phyloP scores from a whole-genome alignment of 1,284 basidiomycete species.

The Leccinum solheimii region DNA sequence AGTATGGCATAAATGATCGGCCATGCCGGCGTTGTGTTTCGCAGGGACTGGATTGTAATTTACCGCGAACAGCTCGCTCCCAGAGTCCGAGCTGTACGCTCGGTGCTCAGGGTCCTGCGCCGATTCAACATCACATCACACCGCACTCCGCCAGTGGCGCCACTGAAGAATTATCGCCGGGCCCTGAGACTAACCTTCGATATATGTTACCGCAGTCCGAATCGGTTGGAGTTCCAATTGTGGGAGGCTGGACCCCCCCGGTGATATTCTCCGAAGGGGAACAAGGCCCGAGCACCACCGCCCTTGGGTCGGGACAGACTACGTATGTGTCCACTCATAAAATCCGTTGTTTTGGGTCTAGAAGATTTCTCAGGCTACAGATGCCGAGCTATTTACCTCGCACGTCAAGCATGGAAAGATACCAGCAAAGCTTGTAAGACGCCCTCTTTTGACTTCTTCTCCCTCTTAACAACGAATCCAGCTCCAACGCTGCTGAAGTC shows the following conservation, averaged over 20 bases:
- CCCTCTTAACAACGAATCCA: constrained; percentile 7
- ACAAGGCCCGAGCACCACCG: constrained; percentile 6
- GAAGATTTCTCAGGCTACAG: constrained; percentile 12
- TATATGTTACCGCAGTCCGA: constrained; percentile 12
- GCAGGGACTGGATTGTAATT: constrained; percentile 11
- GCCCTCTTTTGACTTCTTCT: neutral
- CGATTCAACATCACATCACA: constrained; percentile 3
- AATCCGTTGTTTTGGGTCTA: neutral
- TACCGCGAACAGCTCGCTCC: constrained; percentile 19
- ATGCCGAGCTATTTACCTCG: neutral
- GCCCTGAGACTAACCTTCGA: constrained; percentile 2
- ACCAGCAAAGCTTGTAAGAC: constrained; percentile 20
- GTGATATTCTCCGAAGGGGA: constrained; percentile 3
- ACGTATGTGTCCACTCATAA: constrained; percentile 14
- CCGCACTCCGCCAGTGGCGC: constrained; percentile 8
- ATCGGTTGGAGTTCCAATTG: constrained; percentile 1
- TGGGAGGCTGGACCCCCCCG: constrained; percentile 1
- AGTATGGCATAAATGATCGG: constrained; percentile 19
- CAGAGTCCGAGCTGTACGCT: constrained; percentile 24
- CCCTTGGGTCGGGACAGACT: constrained; percentile 2
- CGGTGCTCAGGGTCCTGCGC: constrained; percentile 15
- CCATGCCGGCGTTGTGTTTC: constrained; percentile 26
- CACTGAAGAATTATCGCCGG: constrained; percentile 3
- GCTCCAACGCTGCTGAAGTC: constrained; percentile 11
- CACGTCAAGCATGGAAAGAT: constrained; percentile 3